These are phyloP conservation scores for Kazachstania psychrophila DNA, from an alignment of 805 yeast genomes.

Conservation along the genomic window DNA sequence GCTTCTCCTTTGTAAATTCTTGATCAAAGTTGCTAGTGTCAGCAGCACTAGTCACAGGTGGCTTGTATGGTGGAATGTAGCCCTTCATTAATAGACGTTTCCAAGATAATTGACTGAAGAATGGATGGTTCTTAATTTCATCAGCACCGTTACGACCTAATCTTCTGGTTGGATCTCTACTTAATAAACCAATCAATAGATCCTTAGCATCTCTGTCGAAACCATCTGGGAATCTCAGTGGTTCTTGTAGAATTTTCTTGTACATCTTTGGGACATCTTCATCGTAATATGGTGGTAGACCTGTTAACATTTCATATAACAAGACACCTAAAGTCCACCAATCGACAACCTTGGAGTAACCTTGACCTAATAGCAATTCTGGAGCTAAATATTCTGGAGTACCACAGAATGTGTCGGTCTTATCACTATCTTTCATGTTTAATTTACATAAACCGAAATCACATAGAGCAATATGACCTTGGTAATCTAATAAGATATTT, in stretches of 20 bases:
- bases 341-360: conserved; percentile 91
- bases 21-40: conserved; percentile 92
- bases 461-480: conserved; percentile 95
- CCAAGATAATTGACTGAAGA: conserved; percentile 90
- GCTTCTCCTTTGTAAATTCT: conserved; percentile 86
- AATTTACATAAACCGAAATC: conserved; percentile 95
- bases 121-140: conserved; percentile 75
- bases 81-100: conserved; percentile 69
- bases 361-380: conserved; percentile 81
- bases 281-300: conserved; percentile 94
- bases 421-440: conserved; percentile 84
- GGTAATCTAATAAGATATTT: conserved; percentile 85
- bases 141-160: conserved; percentile 72
- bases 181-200: conserved; percentile 59
- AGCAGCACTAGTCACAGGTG: conserved; percentile 71
- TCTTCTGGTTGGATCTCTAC: conserved; percentile 78
- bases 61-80: conserved; percentile 92
- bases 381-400: conserved; percentile 98
- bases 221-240: conserved; percentile 78
- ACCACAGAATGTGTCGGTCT: conserved; percentile 91
- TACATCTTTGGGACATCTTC: conserved; percentile 91
- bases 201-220: conserved; percentile 83
- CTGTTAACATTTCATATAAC: conserved; percentile 91
- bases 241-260: conserved; percentile 82
- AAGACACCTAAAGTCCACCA: conserved; percentile 98